These are phyloP conservation scores for Dichomitus squalens DNA, from an alignment of 1,284 basidiomycete genomes.

Conservation along the genomic window DNA sequence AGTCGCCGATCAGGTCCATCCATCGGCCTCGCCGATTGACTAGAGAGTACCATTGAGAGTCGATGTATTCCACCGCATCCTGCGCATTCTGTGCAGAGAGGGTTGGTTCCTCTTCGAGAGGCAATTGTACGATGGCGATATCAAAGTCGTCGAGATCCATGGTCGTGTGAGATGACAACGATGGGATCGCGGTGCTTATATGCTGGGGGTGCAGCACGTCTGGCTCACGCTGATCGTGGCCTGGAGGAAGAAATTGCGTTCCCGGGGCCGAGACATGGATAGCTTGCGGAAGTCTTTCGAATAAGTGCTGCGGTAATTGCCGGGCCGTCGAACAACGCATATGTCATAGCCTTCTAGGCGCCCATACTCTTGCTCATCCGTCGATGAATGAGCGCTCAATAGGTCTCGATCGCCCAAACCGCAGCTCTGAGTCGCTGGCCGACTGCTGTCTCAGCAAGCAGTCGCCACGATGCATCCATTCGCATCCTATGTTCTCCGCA, in stretches of 20 bases:
- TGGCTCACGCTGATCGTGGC: neutral
- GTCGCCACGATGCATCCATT: slow-evolving; percentile 71
- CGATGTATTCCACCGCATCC: slow-evolving; percentile 29
- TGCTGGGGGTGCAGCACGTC: neutral
- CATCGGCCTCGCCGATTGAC: slow-evolving; percentile 43
- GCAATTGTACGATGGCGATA: slow-evolving; percentile 12
- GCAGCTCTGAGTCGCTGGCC: slow-evolving; percentile 16
- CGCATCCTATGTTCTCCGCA: slow-evolving; percentile 85
- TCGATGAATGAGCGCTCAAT: no score
- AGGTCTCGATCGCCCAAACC: no score
- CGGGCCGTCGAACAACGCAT: slow-evolving; percentile 2
- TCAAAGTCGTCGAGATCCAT: slow-evolving; percentile 40
- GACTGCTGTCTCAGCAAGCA: slow-evolving; percentile 5
- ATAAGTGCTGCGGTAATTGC: slow-evolving; percentile 11
- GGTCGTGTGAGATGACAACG: neutral
- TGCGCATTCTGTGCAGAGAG: slow-evolving; percentile 8
- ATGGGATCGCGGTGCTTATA: neutral
- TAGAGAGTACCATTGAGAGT: slow-evolving; percentile 31
- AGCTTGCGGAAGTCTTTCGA: neutral
- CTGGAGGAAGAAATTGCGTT: neutral
- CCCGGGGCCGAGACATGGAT: neutral
- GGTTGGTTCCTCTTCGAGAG: slow-evolving; percentile 7
- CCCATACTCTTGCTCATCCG: neutral
- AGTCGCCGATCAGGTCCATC: slow-evolving; percentile 75
- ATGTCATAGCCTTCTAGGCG: neutral